Base-by-base conservation (phyloP, 768 basidiomycete genomes). In the Paxillus involutus region DNA sequence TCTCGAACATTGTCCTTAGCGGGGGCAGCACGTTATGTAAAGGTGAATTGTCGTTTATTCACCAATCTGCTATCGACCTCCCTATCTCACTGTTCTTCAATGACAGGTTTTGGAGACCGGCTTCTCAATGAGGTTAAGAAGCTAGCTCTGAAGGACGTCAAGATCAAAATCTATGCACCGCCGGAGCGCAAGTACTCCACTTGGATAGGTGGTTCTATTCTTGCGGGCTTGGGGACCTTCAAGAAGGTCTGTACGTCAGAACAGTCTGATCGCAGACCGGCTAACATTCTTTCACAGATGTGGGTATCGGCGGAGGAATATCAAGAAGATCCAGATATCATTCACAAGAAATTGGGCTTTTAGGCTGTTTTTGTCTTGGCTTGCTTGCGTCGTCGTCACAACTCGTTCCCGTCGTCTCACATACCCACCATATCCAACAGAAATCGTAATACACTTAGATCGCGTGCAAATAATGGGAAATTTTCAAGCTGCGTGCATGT, bases 241-340 rank as follows among this genome's bases (percentile, higher is more conserved):
- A 98, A 96, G 76, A 97, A 97, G 87, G 94, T 89, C 52, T 51
- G 67, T 60, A 6, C 24, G 4, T 26, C 47, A 37, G 47, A 36
- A 24, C 41, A 14, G 33, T 14, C 54, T 36, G 47, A 44, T 32
- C 24, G 42, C 39, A 11, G 2, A 35, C 26, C n/a, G 10, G 19
- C 43, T 65, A 51, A 61, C 36, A 16, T 42, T 59, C 47, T 30
- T 61, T 46, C 30, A 50, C 53, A 97, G 94, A 98, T 99, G 96
- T 99, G 97, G 96, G 93, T 99, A 47, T 95, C 94, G 44, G 94
- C 95, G 37, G 96, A 99, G 73, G 97, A 98, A 73, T 98, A 98
- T 69, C 94, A 97, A 73, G 96, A 99, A 72, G 96, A 98, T 73
- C 95, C 96, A 51, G 95, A 98, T 66, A 91, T 98, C 65, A 98